These are phyloP conservation scores for Blumeriella jaapii DNA, from an alignment of 2,329 filamentous ascomycete species.

Conservation along the genomic window DNA sequence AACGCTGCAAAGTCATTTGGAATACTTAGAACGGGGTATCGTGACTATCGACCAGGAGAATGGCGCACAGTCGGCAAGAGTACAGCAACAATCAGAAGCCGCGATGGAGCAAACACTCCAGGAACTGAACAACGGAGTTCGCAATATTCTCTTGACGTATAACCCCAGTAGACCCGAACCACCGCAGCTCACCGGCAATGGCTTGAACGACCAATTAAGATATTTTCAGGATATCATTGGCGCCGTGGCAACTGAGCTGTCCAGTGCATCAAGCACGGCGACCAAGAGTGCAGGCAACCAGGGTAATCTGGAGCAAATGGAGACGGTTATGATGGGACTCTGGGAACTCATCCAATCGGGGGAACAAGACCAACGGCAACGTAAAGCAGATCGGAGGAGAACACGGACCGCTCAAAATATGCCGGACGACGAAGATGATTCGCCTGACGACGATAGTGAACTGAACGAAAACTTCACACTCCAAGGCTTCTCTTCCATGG, in stretches of 20 bases:
- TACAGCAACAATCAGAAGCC: conserved; percentile 19
- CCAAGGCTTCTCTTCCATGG: conserved; percentile 62
- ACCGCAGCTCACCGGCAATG: conserved; percentile 43
- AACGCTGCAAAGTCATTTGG: conserved; percentile 46
- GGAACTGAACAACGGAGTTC: conserved; percentile 52
- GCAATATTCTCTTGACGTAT: conserved; percentile 41
- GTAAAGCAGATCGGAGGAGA: conserved; percentile 41
- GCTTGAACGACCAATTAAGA: conserved; percentile 53
- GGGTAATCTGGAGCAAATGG: conserved; percentile 43
- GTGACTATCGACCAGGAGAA: conserved; percentile 48
- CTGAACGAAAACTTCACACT: conserved; percentile 56
- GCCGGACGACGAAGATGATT: conserved; percentile 46
- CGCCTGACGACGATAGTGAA: conserved; percentile 49
- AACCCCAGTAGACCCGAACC: conserved; percentile 42
- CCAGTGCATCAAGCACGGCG: conserved; percentile 13
- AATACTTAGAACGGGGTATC: conserved; percentile 59
- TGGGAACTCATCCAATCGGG: conserved; percentile 40
- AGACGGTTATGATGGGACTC: conserved; percentile 36
- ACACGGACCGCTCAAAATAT: conserved; percentile 45
- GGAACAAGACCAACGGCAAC: conserved; percentile 42
- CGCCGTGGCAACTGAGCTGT: conserved; percentile 31
- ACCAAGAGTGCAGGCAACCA: conserved; percentile 20
- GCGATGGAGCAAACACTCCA: conserved; percentile 41
- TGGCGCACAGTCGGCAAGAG: conserved; percentile 5
- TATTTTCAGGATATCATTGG: conserved; percentile 54